A percentile compares a stretch with the other conserved stretches of the same genome.
These are phyloP conservation scores for Pseudogymnoascus sp. DNA, from an alignment of 2,329 filamentous ascomycete species.

Conservation along the genomic window DNA sequence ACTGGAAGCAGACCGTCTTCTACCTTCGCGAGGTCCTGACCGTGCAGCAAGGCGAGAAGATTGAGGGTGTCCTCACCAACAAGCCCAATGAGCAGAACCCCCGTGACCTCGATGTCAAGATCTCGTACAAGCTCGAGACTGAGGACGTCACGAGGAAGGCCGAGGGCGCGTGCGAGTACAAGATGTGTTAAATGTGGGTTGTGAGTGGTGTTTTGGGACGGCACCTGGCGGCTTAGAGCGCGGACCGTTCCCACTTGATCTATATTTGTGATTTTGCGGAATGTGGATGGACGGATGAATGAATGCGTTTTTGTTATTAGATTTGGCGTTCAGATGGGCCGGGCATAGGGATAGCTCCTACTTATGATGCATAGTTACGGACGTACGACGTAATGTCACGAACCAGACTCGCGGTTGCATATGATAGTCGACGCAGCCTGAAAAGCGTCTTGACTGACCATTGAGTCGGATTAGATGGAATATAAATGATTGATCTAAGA, in stretches of 20 bases:
- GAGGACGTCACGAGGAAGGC: constrained; percentile 62
- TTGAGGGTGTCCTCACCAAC: constrained; percentile 68
- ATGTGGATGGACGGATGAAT: constrained; percentile 3
- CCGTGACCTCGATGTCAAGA: constrained; percentile 85
- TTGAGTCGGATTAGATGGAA: constrained; percentile 3
- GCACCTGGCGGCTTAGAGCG: constrained; percentile 1
- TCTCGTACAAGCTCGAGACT: constrained; percentile 75
- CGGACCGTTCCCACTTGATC: not conserved
- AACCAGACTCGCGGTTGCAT: not conserved
- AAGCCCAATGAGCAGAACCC: constrained; percentile 90
- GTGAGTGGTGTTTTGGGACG: not conserved
- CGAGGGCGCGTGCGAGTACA: constrained; percentile 70
- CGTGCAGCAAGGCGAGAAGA: constrained; percentile 76
- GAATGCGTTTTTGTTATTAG: constrained; percentile 1
- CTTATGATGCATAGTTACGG: constrained; percentile 1
- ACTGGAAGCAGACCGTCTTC: constrained; percentile 99
- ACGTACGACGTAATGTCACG: constrained; percentile 1
- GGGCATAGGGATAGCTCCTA: constrained; percentile 3
- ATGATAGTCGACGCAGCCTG: constrained; percentile 3
- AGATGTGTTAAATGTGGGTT: constrained; percentile 51
- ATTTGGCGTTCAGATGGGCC: constrained; percentile 4
- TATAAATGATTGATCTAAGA: not conserved
- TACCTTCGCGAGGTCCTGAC: constrained; percentile 91
- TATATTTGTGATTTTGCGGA: not conserved
- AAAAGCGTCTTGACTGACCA: constrained; percentile 4